These are phyloP conservation scores for Globisporangium paddicum DNA, from an alignment of 352 stramenopile species.

Conservation along the genomic window DNA sequence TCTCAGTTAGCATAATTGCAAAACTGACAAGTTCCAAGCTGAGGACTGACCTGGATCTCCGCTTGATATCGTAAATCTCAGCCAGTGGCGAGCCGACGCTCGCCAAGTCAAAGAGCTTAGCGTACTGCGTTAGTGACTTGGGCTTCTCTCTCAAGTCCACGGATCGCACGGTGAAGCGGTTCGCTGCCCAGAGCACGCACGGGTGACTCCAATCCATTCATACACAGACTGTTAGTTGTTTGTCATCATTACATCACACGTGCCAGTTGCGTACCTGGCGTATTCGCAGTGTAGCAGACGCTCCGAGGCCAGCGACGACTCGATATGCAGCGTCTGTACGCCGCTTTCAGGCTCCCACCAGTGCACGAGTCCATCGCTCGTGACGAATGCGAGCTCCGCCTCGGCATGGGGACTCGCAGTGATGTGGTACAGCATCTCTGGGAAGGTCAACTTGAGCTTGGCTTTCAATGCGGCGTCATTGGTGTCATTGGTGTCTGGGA, in stretches of 20 bases:
- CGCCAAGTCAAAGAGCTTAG: constrained; percentile 49
- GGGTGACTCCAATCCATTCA: constrained; percentile 37
- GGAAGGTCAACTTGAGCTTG: constrained; percentile 49
- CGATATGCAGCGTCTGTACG: constrained; percentile 26
- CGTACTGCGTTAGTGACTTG: constrained; percentile 11
- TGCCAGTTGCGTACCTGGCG: constrained; percentile 38
- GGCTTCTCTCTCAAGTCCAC: constrained; percentile 47
- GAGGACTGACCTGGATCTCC: constrained; percentile 35
- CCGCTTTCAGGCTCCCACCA: constrained; percentile 46
- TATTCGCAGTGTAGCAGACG: constrained; percentile 66
- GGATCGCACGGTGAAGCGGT: constrained; percentile 29
- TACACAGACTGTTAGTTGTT: not conserved
- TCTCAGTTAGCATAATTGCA: not conserved
- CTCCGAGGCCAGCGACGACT: constrained; percentile 20
- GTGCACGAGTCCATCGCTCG: constrained; percentile 36
- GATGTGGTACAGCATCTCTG: constrained; percentile 53
- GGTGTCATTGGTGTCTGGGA: not conserved
- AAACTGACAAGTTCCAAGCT: not conserved
- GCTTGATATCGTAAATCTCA: constrained; percentile 65
- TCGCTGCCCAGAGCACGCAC: constrained; percentile 61
- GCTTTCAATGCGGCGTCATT: constrained; percentile 11
- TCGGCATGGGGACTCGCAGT: constrained; percentile 59
- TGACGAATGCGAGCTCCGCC: constrained; percentile 52
- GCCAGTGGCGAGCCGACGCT: constrained; percentile 25
- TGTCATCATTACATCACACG: too few species aligned